Evolutionary conservation across 768 basidiomycete genomes (phyloP), one percentile per base, ranked within the genome.

Genomic region (Termitomyces sp.): DNA sequence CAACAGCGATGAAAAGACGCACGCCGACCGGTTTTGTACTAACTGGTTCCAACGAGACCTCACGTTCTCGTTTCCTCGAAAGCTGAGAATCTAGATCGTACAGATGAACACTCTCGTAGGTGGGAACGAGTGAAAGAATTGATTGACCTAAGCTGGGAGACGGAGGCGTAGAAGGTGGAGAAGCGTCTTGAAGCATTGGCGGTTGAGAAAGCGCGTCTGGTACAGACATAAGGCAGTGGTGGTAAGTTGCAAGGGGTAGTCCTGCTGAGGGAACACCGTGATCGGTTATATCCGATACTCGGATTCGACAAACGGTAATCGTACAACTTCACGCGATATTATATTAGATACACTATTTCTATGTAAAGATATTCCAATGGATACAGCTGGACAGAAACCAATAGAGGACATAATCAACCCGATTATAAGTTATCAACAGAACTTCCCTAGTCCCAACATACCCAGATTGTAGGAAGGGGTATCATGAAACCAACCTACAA

Each of bases 11-110:
- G 55, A 60, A 55, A 56, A 64, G 60, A 70, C 71, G 72, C 62
- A 80, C 78, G 59, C 64, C 42, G 41, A 56, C 57, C 22, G 75
- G 71, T 63, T 73, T 77, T 44, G 80, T 77, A 45, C 77, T 76
- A 58, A 69, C 74, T 57, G 89, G 88, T 69, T 92, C 90, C 34
- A 87, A 71, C 28, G 90, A 92, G 24, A 86, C 82, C 70, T 91
- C 89, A 36, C 90, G 77, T 70, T 90, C 88, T 61, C 90, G 80
- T 71, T 92, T 92, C 69, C 81, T 80, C 24, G 87, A 83, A 47
- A 75, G 69, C 60, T 76, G 83, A 63, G 77, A 69, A 52, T 80
- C 80, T 79, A 61, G 60, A 62, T 62, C 60, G 62, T 58, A 63
- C 60, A 57, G 60, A 62, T 67, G 55, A 56, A 57, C 47, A 63